Base-by-base conservation (phyloP, 139 green algal genomes). In the Micractinium sp. region DNA sequence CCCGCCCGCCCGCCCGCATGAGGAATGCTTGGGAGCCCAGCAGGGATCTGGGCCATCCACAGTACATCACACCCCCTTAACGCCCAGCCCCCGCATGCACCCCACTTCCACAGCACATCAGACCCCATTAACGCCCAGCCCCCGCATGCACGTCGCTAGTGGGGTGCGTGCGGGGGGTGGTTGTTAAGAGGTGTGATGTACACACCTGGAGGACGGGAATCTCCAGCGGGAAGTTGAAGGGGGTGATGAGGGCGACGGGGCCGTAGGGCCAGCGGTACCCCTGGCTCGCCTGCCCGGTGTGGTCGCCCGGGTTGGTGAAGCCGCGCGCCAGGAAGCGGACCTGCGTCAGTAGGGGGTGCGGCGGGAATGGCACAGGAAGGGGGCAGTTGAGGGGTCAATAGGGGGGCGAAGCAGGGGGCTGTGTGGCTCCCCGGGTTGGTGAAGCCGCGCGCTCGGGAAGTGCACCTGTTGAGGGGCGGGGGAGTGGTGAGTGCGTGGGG, bases 201-300 rank as follows among this genome's bases (percentile, higher is more conserved):
- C 29, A 20, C 87, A 87, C 87, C 61, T 89, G 86, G 61, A 99
- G 96, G 41, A 94, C 96, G 0, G 97, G 97, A 90, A 99, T 99
- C 91, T 99, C 98, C 69, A 99, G 93, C 2, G 98, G 98, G 91
- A 99, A 99, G 94, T 99, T 99, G 95, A 99, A 99, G 67, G 98
- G 98, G 2, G 98, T 98, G 93, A 99, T 98, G 33, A 99, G 85
- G 0, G 93, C 94, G 41, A 99, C 98, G 20, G 95, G 93, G 31
- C 97, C 97, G 76, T 95, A 99, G 3, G 98, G 98, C 96, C 96
- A 99, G 23, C 98, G 92, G 85, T 95, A 91, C 38, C 97, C 97
- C 31, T 90, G 88, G 92, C 94, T 98, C 81, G 89, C 91, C 93
- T 99, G 98, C 1, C 98, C 98, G 1, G 84, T 22, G 90, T 99